phyloP scores from a whole-genome alignment of 768 basidiomycete genomes.

The Suillus clintonianus region DNA sequence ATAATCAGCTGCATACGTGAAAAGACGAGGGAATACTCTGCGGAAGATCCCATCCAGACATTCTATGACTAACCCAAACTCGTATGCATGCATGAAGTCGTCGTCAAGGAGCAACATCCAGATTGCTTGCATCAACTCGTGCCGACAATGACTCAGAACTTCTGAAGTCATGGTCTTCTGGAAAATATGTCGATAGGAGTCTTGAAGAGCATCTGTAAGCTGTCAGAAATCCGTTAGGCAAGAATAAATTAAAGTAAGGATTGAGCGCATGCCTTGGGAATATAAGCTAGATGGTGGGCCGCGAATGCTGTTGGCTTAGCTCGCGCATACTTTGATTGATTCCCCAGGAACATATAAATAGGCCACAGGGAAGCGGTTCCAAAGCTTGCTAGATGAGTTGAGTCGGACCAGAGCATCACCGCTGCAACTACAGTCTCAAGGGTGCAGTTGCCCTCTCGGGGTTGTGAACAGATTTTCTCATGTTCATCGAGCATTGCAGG shows the following conservation, averaged over 20 bases:
- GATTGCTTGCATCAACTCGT: conserved; percentile 25
- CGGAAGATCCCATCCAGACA: conserved; percentile 20
- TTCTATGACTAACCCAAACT: conserved; percentile 17
- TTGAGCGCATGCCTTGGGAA: conserved; percentile 11
- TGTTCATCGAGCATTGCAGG: conserved; percentile 38
- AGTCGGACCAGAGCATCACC: conserved; percentile 29
- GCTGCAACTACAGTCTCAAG: conserved; percentile 16
- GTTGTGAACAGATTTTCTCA: conserved; percentile 52
- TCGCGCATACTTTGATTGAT: conserved; percentile 7
- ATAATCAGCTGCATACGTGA: conserved; percentile 31
- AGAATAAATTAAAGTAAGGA: no score
- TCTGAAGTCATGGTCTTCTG: not conserved
- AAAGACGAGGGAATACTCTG: conserved; percentile 17
- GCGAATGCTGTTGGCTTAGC: conserved; percentile 11
- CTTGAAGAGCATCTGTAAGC: conserved; percentile 16
- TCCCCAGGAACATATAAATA: conserved; percentile 10
- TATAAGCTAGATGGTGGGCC: conserved; percentile 22
- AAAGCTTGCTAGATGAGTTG: conserved; percentile 23
- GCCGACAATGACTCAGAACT: conserved; percentile 14
- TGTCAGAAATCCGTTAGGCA: not conserved
- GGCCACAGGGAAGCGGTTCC: conserved; percentile 16
- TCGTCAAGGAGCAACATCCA: conserved; percentile 22
- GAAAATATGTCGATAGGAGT: conserved; percentile 8
- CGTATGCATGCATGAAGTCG: conserved; percentile 26
- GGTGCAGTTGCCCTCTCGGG: conserved; percentile 8